phyloP scores from a whole-genome alignment of 129 eudicot genomes.

The Flaveria bidentis region DNA sequence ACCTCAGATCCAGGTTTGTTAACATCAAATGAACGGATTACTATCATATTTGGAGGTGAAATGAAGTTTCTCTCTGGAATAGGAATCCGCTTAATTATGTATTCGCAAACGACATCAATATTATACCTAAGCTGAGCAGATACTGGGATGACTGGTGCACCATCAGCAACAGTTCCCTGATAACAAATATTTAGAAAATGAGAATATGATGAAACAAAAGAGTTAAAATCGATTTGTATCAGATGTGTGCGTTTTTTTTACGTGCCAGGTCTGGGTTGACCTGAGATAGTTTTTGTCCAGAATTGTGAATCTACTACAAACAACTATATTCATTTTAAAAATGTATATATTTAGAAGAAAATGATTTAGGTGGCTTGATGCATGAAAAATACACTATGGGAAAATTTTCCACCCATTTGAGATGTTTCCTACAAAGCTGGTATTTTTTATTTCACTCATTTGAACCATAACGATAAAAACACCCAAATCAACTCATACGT shows the following conservation, averaged over 20 bases:
- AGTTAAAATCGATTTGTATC: not conserved
- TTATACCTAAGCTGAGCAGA: constrained; percentile 97
- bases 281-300: not conserved
- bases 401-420: not conserved
- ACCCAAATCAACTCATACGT: not conserved
- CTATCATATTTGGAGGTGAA: constrained; percentile 98
- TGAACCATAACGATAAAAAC: not conserved
- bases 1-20: constrained; percentile 97
- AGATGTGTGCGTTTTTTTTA: too few species aligned
- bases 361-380: not conserved
- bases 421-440: not conserved
- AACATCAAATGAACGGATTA: constrained; percentile 93
- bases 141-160: constrained; percentile 91
- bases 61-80: constrained; percentile 89
- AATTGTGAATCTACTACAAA: not conserved
- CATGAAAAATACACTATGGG: not conserved
- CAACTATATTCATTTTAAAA: not conserved
- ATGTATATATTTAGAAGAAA: not conserved
- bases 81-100: constrained; percentile 84
- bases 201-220: not conserved
- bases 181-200: not conserved
- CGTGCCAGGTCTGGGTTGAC: not conserved
- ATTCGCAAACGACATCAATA: constrained; percentile 90
- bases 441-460: not conserved
- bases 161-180: constrained; percentile 97